A percentile compares a stretch with the other conserved stretches of the same genome.
phyloP scores from a whole-genome alignment of 257 asterid species.

The Osmanthus fragrans region DNA sequence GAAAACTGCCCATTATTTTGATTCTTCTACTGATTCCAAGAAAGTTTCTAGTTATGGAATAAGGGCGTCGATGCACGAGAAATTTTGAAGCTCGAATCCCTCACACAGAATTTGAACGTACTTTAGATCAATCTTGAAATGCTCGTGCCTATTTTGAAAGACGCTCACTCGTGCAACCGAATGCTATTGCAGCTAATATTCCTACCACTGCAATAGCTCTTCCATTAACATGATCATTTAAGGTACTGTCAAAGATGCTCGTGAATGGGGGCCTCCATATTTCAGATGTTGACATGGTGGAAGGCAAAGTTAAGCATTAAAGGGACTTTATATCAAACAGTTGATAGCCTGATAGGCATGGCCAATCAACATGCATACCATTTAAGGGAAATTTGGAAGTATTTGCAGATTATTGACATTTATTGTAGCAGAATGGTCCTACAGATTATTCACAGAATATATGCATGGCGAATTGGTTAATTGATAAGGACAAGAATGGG shows the following conservation, averaged over 20 bases:
- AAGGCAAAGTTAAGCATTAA: background rate
- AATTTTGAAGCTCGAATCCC: no score
- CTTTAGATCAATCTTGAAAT: background rate
- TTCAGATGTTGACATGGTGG: slow-evolving; percentile 21
- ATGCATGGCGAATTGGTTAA: slow-evolving; percentile 5
- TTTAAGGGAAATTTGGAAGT: slow-evolving; percentile 26
- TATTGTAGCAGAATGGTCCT: slow-evolving; percentile 30
- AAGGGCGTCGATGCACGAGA: no score
- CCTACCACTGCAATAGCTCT: slow-evolving; percentile 3
- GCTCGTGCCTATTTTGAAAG: background rate
- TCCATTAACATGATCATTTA: slow-evolving; percentile 30
- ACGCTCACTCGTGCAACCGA: background rate
- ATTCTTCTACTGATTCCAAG: background rate
- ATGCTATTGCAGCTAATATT: slow-evolving; percentile 12
- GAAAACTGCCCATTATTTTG: slow-evolving; percentile 57
- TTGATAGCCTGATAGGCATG: slow-evolving; percentile 14
- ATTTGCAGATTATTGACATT: slow-evolving; percentile 24
- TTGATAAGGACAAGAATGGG: background rate
- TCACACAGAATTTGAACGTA: no score
- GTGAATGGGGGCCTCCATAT: slow-evolving; percentile 34
- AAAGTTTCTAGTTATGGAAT: no score
- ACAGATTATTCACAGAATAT: slow-evolving; percentile 28
- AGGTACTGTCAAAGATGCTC: slow-evolving; percentile 29
- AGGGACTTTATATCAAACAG: background rate
- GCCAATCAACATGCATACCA: slow-evolving; percentile 4